Evolutionary conservation across 495 filamentous ascomycete species (phyloP).

Genomic region (Aspergillus coremiiformis): DNA sequence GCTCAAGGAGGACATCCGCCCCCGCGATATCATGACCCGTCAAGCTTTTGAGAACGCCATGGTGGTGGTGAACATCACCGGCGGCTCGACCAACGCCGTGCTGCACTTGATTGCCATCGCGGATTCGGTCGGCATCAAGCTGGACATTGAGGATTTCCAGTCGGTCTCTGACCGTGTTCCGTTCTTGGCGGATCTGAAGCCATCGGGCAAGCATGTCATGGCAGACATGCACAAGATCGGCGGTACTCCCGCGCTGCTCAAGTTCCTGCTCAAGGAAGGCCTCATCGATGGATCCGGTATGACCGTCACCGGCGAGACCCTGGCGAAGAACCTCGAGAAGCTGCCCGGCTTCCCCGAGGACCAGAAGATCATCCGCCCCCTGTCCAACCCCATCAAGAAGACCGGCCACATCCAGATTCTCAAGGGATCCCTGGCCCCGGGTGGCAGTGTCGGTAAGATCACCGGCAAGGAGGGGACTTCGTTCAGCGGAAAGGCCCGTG

Average conservation of each 20-base stretch:
- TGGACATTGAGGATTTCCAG: conserved; percentile 98
- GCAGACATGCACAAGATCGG: conserved; percentile 84
- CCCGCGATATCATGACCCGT: conserved; percentile 82
- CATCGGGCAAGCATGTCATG: conserved; percentile 95
- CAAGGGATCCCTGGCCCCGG: conserved; percentile 81
- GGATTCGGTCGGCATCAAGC: conserved; percentile 84
- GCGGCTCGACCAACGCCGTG: conserved; percentile 94
- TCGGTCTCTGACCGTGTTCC: conserved; percentile 82
- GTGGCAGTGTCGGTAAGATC: conserved; percentile 93
- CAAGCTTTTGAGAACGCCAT: conserved; percentile 96
- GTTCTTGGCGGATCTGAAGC: conserved; percentile 94
- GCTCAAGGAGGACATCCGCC: conserved; percentile 80
- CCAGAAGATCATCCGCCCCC: conserved; percentile 86
- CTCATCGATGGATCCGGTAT: conserved; percentile 80
- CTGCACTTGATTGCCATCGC: conserved; percentile 96
- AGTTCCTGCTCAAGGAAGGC: conserved; percentile 85
- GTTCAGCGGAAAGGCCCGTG: conserved; percentile 81
- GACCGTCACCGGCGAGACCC: conserved; percentile 90
- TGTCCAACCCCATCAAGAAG: conserved; percentile 85
- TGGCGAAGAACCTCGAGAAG: conserved; percentile 81
- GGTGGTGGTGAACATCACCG: conserved; percentile 89
- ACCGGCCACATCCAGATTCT: conserved; percentile 98
- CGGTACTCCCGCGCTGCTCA: conserved; percentile 83
- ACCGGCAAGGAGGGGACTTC: conserved; percentile 92
- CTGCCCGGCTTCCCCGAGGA: conserved; percentile 70